Evolutionary conservation across 1,284 basidiomycete species (phyloP).

Genomic region (Inonotus obliquus): DNA sequence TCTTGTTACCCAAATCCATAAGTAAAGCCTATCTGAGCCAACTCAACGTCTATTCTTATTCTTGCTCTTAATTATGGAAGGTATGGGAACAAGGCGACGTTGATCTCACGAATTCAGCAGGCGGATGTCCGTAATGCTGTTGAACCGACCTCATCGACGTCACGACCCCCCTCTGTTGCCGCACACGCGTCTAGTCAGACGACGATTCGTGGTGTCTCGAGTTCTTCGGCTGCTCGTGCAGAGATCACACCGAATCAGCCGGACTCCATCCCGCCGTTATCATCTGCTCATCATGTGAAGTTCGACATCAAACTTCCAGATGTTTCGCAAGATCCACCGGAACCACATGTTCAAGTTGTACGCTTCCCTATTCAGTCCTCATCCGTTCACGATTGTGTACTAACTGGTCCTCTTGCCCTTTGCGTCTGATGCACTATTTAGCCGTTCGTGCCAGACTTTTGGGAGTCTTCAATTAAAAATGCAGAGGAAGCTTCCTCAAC

Average conservation of each 20-base stretch:
- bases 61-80: constrained; percentile 29
- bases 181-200: constrained; percentile 22
- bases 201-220: constrained; percentile 24
- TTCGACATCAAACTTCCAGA: constrained; percentile 56
- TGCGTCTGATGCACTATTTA: constrained; percentile 27
- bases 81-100: constrained; percentile 52
- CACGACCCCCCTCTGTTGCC: constrained; percentile 20
- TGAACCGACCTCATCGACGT: constrained; percentile 18
- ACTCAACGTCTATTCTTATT: constrained; percentile 10
- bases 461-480: constrained; percentile 51
- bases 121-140: constrained; percentile 35
- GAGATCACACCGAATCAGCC: constrained; percentile 12
- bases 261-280: constrained; percentile 3
- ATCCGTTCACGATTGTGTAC: background rate
- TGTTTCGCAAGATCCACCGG: constrained; percentile 38
- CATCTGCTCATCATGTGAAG: constrained; percentile 22
- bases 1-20: constrained; percentile 17
- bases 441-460: constrained; percentile 73
- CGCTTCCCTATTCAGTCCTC: constrained; percentile 29
- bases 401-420: background rate
- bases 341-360: constrained; percentile 55
- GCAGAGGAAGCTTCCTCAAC: constrained; percentile 25
- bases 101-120: constrained; percentile 51
- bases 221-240: constrained; percentile 31
- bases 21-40: background rate